Percentiles rank a stretch among this genome's conserved stretches.
Conservation (phyloP, 306 rosid species). For the Nissolia schottii region DNA sequence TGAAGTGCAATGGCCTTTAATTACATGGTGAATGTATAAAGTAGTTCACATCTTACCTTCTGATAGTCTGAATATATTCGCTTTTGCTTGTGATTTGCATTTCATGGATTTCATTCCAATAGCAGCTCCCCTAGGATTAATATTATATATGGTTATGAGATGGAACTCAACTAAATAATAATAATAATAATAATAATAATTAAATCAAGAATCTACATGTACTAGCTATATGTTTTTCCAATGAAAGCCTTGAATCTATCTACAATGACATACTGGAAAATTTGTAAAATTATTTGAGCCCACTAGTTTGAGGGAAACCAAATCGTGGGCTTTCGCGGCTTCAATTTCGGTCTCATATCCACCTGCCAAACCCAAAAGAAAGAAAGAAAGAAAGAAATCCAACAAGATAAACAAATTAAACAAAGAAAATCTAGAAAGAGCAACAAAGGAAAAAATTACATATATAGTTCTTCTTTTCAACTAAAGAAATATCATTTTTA, state of each 20-base stretch:
- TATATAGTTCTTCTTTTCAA: neutral
- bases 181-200: neutral
- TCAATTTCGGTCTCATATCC: conserved; percentile 27
- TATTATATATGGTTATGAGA: neutral
- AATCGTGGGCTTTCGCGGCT: conserved; percentile 46
- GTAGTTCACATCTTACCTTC: neutral
- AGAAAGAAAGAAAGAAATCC: neutral
- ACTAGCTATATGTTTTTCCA: neutral
- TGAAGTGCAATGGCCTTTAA: neutral
- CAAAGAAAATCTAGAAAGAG: neutral
- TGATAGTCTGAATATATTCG: neutral
- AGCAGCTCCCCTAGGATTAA: neutral
- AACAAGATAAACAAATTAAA: neutral
- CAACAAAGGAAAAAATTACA: neutral
- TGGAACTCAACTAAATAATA: neutral
- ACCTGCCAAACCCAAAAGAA: conserved; percentile 6
- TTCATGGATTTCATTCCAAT: neutral
- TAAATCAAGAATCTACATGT: neutral
- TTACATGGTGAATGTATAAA: neutral
- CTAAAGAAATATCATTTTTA: no score
- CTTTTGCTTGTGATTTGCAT: neutral
- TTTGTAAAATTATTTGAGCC: conserved; percentile 18
- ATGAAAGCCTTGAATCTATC: neutral
- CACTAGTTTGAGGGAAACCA: conserved; percentile 36
- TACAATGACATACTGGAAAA: conserved; percentile 29